Percentiles rank a stretch among this genome's conserved stretches.
These are phyloP conservation scores for Vanrija pseudolonga DNA, from an alignment of 1,284 basidiomycete species.

Conservation along the genomic window DNA sequence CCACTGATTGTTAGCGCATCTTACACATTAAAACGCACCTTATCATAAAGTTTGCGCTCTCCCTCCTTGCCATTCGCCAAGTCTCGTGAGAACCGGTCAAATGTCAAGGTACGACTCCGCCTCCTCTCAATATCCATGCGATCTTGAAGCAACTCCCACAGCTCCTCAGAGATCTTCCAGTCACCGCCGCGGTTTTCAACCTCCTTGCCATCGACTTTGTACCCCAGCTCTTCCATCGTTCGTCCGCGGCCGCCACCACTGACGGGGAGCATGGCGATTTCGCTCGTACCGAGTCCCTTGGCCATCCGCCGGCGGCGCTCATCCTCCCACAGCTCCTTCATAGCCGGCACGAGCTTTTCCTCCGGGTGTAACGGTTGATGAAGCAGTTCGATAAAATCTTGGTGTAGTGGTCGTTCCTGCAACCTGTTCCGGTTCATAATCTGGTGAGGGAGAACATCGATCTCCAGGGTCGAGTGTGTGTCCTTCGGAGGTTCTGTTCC, in stretches of 20 bases:
- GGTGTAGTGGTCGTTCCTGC: slow-evolving; percentile 66
- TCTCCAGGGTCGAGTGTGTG: slow-evolving; percentile 72
- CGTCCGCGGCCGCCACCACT: slow-evolving; percentile 41
- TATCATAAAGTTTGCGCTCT: slow-evolving; percentile 49
- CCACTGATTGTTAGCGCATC: slow-evolving; percentile 49
- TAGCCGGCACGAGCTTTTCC: slow-evolving; percentile 78
- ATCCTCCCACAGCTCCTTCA: slow-evolving; percentile 93
- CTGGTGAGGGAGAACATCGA: slow-evolving; percentile 74
- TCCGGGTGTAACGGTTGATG: slow-evolving; percentile 53
- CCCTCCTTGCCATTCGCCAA: slow-evolving; percentile 28
- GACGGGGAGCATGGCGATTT: slow-evolving; percentile 43
- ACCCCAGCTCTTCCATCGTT: slow-evolving; percentile 41
- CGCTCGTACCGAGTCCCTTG: slow-evolving; percentile 53
- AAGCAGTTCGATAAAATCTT: slow-evolving; percentile 63
- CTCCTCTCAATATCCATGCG: slow-evolving; percentile 46
- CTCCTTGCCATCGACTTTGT: slow-evolving; percentile 27
- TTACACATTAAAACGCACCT: slow-evolving; percentile 32
- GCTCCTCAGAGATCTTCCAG: slow-evolving; percentile 44
- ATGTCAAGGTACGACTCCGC: slow-evolving; percentile 41
- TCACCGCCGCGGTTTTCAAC: slow-evolving; percentile 43
- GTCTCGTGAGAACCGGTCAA: slow-evolving; percentile 36
- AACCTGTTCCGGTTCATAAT: slow-evolving; percentile 79
- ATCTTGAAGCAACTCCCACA: slow-evolving; percentile 42
- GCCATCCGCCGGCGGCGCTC: slow-evolving; percentile 68
- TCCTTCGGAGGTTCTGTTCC: slow-evolving; percentile 58